phyloP scores from a whole-genome alignment of 805 yeast species.

The Saturnispora sanitii region DNA sequence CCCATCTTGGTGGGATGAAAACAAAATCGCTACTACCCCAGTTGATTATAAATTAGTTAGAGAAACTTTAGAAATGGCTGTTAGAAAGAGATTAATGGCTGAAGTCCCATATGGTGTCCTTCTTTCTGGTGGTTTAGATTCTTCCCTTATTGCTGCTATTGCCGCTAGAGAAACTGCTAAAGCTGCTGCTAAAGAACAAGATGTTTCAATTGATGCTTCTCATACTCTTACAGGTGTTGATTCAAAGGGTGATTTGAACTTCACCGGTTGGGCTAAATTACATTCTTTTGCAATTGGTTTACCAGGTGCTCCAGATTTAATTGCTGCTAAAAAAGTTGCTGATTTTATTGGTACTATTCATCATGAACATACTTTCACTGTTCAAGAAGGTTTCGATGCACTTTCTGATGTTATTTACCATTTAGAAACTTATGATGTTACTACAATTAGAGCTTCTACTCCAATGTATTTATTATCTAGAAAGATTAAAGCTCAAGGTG shows the following conservation, averaged over 20 bases:
- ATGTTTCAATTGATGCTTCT: conserved; percentile 38
- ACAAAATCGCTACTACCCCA: conserved; percentile 61
- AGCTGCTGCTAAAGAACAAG: conserved; percentile 45
- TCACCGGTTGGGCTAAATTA: conserved; percentile 65
- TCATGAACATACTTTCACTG: conserved; percentile 95
- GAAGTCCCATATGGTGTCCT: conserved; percentile 99
- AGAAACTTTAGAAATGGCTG: conserved; percentile 82
- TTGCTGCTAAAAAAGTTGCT: conserved; percentile 95
- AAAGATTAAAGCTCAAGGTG: conserved; percentile 98
- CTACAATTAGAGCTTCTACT: conserved; percentile 97
- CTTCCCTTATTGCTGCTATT: conserved; percentile 91
- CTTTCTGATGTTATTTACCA: conserved; percentile 89
- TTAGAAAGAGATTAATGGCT: conserved; percentile 98
- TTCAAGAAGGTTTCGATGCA: conserved; percentile 95
- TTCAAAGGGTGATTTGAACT: conserved; percentile 72
- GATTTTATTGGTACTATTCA: conserved; percentile 92
- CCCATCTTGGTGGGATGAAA: conserved; percentile 92
- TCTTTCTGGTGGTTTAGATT: conserved; percentile 94
- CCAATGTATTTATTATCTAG: conserved; percentile 96
- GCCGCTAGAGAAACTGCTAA: conserved; percentile 92
- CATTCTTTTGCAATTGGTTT: conserved; percentile 97
- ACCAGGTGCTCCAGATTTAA: conserved; percentile 94
- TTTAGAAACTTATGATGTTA: conserved; percentile 95
- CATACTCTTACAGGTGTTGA: conserved; percentile 87
- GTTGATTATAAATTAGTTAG: conserved; percentile 67